phyloP scores from a whole-genome alignment of 176 grass and related monocot species.

The Themeda triandra region DNA sequence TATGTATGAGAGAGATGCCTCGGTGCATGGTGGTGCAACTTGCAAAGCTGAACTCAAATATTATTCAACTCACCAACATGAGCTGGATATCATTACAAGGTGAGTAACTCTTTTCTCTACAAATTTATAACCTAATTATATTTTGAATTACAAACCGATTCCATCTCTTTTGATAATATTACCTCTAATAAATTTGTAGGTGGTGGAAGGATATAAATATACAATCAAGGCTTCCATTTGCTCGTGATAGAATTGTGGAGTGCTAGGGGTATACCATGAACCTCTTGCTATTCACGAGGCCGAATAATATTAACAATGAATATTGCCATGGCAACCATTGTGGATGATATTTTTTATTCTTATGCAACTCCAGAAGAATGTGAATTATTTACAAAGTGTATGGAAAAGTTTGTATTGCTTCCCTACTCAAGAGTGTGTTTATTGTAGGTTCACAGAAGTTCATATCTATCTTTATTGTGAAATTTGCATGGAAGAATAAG shows the following conservation, averaged over 20 bases:
- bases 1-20: not conserved
- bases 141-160: not conserved
- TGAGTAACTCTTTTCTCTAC: not conserved
- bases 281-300: not conserved
- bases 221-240: not conserved
- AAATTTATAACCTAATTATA: not conserved
- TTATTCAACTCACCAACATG: not conserved
- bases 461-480: too few relatives aligned
- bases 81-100: not conserved
- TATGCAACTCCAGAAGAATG: not conserved
- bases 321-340: not conserved
- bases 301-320: not conserved
- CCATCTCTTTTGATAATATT: not conserved
- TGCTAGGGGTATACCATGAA: not conserved
- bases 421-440: too few relatives aligned
- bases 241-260: not conserved
- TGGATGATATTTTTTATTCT: conserved; percentile 2
- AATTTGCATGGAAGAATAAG: too few relatives aligned
- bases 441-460: too few relatives aligned
- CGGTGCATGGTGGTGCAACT: not conserved
- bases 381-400: not conserved
- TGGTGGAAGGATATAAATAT: not conserved
- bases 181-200: not conserved
- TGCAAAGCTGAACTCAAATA: not conserved
- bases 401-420: not conserved